A percentile compares a stretch with the other conserved stretches of the same genome.
These are phyloP conservation scores for Eucalyptus cladocalyx DNA, from an alignment of 345 rosid species.

Conservation along the genomic window DNA sequence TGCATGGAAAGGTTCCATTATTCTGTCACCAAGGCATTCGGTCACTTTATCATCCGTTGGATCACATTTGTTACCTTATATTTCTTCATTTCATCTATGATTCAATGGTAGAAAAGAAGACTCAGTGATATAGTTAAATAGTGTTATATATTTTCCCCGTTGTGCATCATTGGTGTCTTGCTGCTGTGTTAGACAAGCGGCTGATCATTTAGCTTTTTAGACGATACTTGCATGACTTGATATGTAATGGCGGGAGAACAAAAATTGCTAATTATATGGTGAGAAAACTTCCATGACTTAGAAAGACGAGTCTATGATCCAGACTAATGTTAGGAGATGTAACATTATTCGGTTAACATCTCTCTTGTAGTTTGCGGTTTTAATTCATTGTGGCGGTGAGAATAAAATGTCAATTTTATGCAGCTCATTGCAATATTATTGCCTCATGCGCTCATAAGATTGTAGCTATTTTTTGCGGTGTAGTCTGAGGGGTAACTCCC, in stretches of 20 bases:
- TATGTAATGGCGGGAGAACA: neutral
- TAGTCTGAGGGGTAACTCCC: neutral
- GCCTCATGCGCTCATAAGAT: neutral
- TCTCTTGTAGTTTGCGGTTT: neutral
- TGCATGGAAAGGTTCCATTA: neutral
- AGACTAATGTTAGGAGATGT: neutral
- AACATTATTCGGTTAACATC: neutral
- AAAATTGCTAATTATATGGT: neutral
- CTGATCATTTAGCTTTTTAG: neutral
- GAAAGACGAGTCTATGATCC: neutral
- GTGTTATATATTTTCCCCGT: neutral
- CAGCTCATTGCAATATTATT: neutral
- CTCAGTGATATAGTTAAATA: neutral
- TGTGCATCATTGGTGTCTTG: neutral
- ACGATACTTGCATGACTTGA: neutral
- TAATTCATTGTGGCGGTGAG: neutral
- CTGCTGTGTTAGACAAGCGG: neutral
- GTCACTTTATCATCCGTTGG: neutral
- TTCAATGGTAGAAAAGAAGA: neutral
- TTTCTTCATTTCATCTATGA: neutral
- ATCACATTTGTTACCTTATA: neutral
- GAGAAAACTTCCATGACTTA: neutral
- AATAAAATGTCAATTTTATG: neutral
- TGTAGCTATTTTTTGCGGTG: neutral
- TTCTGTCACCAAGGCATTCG: neutral